Conservation (phyloP, 495 filamentous ascomycete species). For the Aspergillus wentii region DNA sequence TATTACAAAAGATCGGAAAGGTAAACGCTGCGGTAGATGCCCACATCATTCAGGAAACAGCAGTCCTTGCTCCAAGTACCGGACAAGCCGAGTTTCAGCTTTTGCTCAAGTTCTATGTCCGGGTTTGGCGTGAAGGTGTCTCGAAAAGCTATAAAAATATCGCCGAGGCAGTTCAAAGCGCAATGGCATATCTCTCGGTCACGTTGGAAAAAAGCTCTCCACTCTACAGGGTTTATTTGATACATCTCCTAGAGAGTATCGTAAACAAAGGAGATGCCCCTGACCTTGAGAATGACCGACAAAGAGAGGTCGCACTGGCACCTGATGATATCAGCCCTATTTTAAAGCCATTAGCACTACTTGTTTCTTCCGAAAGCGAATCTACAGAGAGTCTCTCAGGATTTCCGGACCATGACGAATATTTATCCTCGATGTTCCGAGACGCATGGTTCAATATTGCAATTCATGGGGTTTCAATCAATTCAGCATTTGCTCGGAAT, state of each 20-base stretch:
- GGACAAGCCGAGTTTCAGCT: constrained; percentile 75
- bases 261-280: constrained; percentile 79
- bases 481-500: constrained; percentile 60
- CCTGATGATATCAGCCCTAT: constrained; percentile 79
- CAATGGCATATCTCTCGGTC: constrained; percentile 71
- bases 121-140: constrained; percentile 64
- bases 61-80: constrained; percentile 67
- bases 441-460: constrained; percentile 98
- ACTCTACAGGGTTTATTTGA: constrained; percentile 71
- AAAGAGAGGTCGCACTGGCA: constrained; percentile 71
- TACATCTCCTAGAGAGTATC: constrained; percentile 79
- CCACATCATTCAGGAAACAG: constrained; percentile 76
- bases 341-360: constrained; percentile 71
- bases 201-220: constrained; percentile 61
- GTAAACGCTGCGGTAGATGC: constrained; percentile 71
- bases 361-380: constrained; percentile 57
- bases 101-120: constrained; percentile 75
- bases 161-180: constrained; percentile 41
- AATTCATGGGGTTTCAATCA: constrained; percentile 81
- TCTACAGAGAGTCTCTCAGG: constrained; percentile 21
- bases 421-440: constrained; percentile 64
- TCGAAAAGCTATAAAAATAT: constrained; percentile 54
- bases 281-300: constrained; percentile 54
- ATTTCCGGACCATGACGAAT: constrained; percentile 49
- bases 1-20: constrained; percentile 87